Percentiles rank a stretch among this genome's conserved stretches.
Evolutionary conservation across 2,329 filamentous ascomycete genomes (phyloP).

Genomic region (Endoconidiophora laricicola): DNA sequence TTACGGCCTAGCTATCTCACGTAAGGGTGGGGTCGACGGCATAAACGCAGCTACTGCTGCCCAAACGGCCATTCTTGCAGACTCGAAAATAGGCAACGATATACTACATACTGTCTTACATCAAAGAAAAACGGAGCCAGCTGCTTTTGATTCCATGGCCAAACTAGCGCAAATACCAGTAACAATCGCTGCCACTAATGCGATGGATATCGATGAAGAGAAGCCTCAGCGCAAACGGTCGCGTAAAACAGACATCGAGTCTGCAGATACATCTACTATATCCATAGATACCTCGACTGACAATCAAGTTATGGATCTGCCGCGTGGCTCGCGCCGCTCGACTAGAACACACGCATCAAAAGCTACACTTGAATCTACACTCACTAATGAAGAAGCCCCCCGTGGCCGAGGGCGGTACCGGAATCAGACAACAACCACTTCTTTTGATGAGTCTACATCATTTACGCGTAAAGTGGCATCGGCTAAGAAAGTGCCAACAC

Average conservation of each 20-base stretch:
- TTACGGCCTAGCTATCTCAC: constrained; percentile 4
- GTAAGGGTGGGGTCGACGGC: not conserved
- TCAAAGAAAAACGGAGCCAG: not conserved
- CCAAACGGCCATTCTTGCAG: not conserved
- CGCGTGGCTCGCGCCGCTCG: constrained; percentile 2
- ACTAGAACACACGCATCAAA: not conserved
- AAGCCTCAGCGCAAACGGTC: constrained; percentile 1
- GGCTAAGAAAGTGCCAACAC: not conserved
- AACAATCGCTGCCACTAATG: not conserved
- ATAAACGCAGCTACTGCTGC: not conserved
- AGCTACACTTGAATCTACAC: not conserved
- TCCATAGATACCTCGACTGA: not conserved
- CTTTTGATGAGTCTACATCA: not conserved
- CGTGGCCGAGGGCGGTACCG: not conserved
- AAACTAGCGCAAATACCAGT: constrained; percentile 7
- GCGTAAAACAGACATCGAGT: not conserved
- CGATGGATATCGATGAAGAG: constrained; percentile 9
- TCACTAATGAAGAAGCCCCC: not conserved
- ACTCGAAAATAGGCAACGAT: not conserved
- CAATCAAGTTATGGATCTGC: not conserved
- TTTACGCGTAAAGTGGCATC: not conserved
- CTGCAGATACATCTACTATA: constrained; percentile 1
- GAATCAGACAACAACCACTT: not conserved
- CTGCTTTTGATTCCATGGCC: constrained; percentile 3
- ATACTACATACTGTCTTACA: not conserved